A percentile compares a stretch with the other conserved stretches of the same genome.
phyloP scores from a whole-genome alignment of 1,284 basidiomycete species.

The Tremellales sp. region DNA sequence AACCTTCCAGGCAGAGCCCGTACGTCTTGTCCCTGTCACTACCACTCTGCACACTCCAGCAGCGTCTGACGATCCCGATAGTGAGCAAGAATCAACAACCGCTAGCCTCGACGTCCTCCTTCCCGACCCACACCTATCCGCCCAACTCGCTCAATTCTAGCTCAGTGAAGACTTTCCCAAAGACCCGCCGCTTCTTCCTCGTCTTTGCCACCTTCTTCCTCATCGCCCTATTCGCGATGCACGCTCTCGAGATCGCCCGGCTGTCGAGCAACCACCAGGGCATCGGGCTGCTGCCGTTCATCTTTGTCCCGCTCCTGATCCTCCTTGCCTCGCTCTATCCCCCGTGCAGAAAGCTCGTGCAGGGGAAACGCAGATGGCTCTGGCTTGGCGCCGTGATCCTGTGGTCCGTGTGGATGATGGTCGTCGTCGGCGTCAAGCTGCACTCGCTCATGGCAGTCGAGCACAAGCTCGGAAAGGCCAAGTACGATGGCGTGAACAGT shows the following conservation, averaged over 20 bases:
- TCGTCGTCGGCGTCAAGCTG: conserved; percentile 5
- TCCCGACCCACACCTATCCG: no score
- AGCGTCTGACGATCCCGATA: no score
- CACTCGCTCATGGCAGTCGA: conserved; percentile 3
- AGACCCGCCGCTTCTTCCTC: not conserved
- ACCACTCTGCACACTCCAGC: no score
- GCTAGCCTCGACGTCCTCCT: no score
- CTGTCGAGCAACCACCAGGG: conserved; percentile 5
- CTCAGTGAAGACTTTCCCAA: no score
- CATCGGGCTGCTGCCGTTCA: conserved; percentile 11
- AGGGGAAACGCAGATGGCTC: not conserved
- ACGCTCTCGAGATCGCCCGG: conserved; percentile 9
- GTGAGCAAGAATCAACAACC: no score
- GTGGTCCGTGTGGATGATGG: conserved; percentile 7
- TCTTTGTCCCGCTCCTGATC: conserved; percentile 10
- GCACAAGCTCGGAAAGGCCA: not conserved
- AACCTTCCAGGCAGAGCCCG: no score
- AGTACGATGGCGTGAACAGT: conserved; percentile 5
- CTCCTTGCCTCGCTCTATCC: conserved; percentile 3
- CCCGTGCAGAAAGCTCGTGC: not conserved
- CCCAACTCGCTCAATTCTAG: no score
- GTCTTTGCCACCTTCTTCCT: conserved; percentile 8
- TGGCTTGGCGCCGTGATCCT: conserved; percentile 3
- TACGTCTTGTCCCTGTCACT: no score
- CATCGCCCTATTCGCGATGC: conserved; percentile 7